Evolutionary conservation across 1,139 yeast species (phyloP).

Genomic region (Wickerhamiella infanticola): DNA sequence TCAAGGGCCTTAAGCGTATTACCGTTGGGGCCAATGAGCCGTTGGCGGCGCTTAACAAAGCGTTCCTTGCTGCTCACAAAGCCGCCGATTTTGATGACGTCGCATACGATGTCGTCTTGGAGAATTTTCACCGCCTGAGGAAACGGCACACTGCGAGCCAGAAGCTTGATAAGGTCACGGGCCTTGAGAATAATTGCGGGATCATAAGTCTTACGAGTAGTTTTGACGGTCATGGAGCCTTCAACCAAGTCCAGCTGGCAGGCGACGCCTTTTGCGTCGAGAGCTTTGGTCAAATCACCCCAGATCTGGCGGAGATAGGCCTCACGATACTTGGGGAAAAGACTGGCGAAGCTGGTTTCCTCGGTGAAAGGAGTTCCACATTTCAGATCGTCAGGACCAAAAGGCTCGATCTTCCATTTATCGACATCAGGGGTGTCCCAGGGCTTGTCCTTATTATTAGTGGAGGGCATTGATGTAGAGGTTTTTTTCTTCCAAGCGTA

Average conservation of each 20-base stretch:
- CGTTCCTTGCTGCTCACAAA: conserved; percentile 82
- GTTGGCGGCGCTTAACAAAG: conserved; percentile 87
- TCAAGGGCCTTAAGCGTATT: conserved; percentile 92
- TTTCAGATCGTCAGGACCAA: conserved; percentile 75
- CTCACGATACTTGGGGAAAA: conserved; percentile 95
- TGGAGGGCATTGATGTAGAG: conserved; percentile 51
- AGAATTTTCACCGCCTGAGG: conserved; percentile 90
- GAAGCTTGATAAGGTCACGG: conserved; percentile 78
- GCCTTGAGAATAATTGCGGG: conserved; percentile 92
- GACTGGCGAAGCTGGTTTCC: conserved; percentile 86
- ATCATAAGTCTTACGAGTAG: conserved; percentile 88
- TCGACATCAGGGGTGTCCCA: conserved; percentile 97
- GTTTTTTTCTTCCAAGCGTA: neutral
- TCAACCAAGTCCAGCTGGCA: conserved; percentile 84
- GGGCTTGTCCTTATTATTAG: conserved; percentile 88
- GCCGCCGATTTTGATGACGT: conserved; percentile 87
- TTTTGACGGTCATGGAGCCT: conserved; percentile 93
- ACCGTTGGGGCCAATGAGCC: conserved; percentile 94
- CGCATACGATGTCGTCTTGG: conserved; percentile 90
- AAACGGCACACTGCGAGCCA: conserved; percentile 93
- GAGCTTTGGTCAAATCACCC: conserved; percentile 78
- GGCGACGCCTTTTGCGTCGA: conserved; percentile 57
- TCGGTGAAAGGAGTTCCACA: conserved; percentile 82
- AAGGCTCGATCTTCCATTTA: conserved; percentile 83
- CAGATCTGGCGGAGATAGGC: conserved; percentile 75